Evolutionary conservation across 2,329 filamentous ascomycete genomes (phyloP).

Genomic region (Diaporthe sp.): DNA sequence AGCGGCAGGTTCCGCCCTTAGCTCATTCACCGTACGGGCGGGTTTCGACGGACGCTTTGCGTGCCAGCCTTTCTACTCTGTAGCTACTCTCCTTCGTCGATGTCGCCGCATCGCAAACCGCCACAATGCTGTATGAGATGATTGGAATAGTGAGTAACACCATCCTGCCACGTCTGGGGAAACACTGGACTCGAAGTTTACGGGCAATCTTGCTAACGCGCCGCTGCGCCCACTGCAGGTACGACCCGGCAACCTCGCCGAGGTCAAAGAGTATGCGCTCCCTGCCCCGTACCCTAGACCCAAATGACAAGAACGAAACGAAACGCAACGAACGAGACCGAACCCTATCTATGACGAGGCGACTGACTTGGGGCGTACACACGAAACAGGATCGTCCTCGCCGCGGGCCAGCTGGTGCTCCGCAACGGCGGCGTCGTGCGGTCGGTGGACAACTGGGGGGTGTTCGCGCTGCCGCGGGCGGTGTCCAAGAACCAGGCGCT

Average conservation of each 20-base stretch:
- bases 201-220: not conserved
- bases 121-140: slow-evolving; percentile 94
- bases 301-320: not conserved
- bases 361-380: not conserved
- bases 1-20: slow-evolving; percentile 31
- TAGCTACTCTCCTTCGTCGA: slow-evolving; percentile 8
- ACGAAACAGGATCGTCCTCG: slow-evolving; percentile 82
- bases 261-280: slow-evolving; percentile 89
- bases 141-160: slow-evolving; percentile 86
- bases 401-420: slow-evolving; percentile 86
- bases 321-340: not conserved
- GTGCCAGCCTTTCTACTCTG: not conserved
- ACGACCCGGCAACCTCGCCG: slow-evolving; percentile 87
- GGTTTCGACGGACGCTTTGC: not conserved
- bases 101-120: slow-evolving; percentile 38
- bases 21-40: not conserved
- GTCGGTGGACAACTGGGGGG: slow-evolving; percentile 94
- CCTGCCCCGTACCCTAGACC: slow-evolving; percentile 45
- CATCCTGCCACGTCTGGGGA: not conserved
- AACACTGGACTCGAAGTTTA: no score
- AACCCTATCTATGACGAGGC: not conserved
- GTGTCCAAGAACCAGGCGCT: slow-evolving; percentile 85
- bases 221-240: slow-evolving; percentile 70
- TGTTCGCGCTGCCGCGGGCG: slow-evolving; percentile 87
- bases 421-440: slow-evolving; percentile 89